Base-by-base conservation (phyloP, 2,329 filamentous ascomycete species). In the Calonectria naviculata region DNA sequence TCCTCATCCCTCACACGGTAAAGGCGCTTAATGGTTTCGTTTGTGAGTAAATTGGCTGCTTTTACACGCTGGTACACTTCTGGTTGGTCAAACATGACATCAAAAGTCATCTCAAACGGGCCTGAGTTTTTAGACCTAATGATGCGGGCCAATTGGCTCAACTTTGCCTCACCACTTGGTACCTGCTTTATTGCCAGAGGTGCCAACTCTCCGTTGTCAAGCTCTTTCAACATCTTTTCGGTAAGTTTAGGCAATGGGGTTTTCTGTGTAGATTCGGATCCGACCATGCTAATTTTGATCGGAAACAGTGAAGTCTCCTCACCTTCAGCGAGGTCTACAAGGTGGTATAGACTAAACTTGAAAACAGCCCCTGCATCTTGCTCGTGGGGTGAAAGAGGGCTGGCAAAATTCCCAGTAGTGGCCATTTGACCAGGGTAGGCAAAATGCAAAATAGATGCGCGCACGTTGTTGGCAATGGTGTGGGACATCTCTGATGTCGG, bases 41-140 rank as follows among this genome's bases (percentile, higher is more conserved):
- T 70, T 28, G 80, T 80, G 1, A 88, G 76, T 0, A 86, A 21
- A 21, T 81, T 79, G 0, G 84, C 78, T 0, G 75, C 65, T 62
- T 84, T 84, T 21, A 87, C 81, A 5, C 74, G 68, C 1, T 79
- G 31, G 65, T 85, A 88, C 0, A 78, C 77, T 0, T 75, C 77
- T 5, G 71, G 60, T 1, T 80, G 74, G 5, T 80, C 80, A 72
- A 89, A 89, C 78, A 89, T 85, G 54, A 88, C 81, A 68, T 89
- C 87, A 24, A 89, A 82, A 0, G 87, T 89, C 49, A 89, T 78
- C 74, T 89, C 86, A 67, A 83, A 89, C 0, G 87, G 87, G 0
- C 87, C 87, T 0, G 86, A 80, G 66, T 88, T 89, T 76, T 89
- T 89, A 12, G 84, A 86, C 0, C 87, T 83, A 3, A 88, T 75